Base-by-base conservation (phyloP, 495 filamentous ascomycete genomes). In the Penicillium herquei region DNA sequence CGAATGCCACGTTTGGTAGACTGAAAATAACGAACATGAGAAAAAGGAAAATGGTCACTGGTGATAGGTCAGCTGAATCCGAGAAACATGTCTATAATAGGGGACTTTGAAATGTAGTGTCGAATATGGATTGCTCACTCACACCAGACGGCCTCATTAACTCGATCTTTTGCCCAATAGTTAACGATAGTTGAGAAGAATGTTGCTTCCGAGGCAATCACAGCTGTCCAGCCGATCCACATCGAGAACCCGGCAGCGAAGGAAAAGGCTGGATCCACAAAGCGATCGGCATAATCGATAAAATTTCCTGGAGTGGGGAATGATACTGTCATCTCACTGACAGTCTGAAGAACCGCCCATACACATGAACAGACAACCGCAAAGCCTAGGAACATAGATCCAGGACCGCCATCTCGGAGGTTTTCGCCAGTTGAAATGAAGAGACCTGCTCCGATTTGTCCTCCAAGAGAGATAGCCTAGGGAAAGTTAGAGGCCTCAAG, bases 231-330 rank as follows among this genome's bases (percentile, higher is more conserved):
- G 39, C 63, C 66, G 26, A 70, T 18, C 63, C 65, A 72, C 39
- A 62, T 56, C 4, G 65, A 50, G 54, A 68, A 52, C 1, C 69
- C 67, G 21, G 61, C 62, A 21, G 55, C 70, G 59, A 72, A 72
- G 1, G 67, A 54, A 40, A 72, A 52, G 17, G 70, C 61, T 7
- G 63, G 66, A 52, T 72, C 70, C 16, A 72, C 68, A 43, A 53
- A 72, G 17, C 70, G 65, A 50, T 65, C 67, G 1, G 70, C 68
- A 56, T 69, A 70, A 47, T 72, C 65, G 52, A 69, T 69, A 44
- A 58, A 72, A 48, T 65, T 69, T 3, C 67, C 66, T 6, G 67
- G 64, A 0, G 56, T 59, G 1, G 70, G 68, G 33, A 70, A 70
- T 4, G 57, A 55, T 44, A 69, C 69, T 1, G 65, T 66, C 65